Evolutionary conservation across 2,329 filamentous ascomycete genomes (phyloP).

Genomic region (Dothideomycetes sp.): DNA sequence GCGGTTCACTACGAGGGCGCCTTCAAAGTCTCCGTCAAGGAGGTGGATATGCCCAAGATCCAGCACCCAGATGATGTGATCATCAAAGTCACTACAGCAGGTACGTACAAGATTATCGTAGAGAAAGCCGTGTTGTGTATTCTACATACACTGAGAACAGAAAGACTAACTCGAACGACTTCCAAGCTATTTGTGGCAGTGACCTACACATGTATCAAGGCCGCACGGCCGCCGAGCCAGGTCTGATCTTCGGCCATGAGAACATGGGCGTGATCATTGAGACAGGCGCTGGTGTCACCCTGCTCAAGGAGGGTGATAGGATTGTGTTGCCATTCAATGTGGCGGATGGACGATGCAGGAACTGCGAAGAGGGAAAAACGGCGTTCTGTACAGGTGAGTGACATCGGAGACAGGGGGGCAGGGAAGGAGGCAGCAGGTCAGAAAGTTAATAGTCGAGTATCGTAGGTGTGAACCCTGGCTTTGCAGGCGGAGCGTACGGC

Average conservation of each 20-base stretch:
- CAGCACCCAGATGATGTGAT: constrained; percentile 55
- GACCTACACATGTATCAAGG: constrained; percentile 52
- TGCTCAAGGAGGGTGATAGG: constrained; percentile 51
- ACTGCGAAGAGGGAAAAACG: constrained; percentile 53
- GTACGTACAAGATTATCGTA: constrained; percentile 17
- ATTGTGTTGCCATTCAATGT: constrained; percentile 58
- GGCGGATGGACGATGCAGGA: constrained; percentile 50
- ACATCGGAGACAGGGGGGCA: too few relatives aligned
- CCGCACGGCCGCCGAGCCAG: constrained; percentile 49
- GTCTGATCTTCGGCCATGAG: constrained; percentile 53
- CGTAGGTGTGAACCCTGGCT: constrained; percentile 42
- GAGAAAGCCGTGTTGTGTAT: background rate
- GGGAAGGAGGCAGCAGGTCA: too few relatives aligned
- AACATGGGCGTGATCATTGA: constrained; percentile 50
- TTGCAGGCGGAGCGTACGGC: constrained; percentile 49
- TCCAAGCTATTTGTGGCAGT: constrained; percentile 12
- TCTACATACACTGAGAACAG: background rate
- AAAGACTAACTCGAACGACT: background rate
- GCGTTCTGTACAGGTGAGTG: constrained; percentile 51
- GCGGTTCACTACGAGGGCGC: constrained; percentile 53
- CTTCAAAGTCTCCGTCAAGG: constrained; percentile 51
- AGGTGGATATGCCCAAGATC: constrained; percentile 46
- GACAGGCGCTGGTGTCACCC: constrained; percentile 46
- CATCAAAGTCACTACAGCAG: constrained; percentile 53
- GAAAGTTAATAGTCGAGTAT: background rate